phyloP scores from a whole-genome alignment of 2,329 filamentous ascomycete genomes.

The Triangularia setosa region DNA sequence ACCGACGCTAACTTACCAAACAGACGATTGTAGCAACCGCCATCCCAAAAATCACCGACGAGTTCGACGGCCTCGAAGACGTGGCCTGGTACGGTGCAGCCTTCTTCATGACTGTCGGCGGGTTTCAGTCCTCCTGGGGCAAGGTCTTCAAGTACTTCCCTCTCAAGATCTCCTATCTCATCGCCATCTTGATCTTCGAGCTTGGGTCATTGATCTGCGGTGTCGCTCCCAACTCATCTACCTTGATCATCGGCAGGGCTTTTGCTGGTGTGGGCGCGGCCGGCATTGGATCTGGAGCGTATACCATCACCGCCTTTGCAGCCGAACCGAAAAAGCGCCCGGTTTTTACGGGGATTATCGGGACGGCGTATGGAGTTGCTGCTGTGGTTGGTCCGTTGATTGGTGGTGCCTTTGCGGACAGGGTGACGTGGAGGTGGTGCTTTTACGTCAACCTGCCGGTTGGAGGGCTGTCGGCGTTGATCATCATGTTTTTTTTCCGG shows the following conservation, averaged over 20 bases:
- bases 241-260: slow-evolving; percentile 23
- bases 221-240: slow-evolving; percentile 29
- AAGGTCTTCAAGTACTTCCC: slow-evolving; percentile 38
- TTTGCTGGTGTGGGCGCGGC: slow-evolving; percentile 18
- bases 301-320: slow-evolving; percentile 21
- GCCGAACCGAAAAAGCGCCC: slow-evolving; percentile 4
- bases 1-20: neutral
- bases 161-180: slow-evolving; percentile 38
- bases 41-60: slow-evolving; percentile 35
- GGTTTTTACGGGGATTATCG: slow-evolving; percentile 7
- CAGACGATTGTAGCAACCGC: slow-evolving; percentile 42
- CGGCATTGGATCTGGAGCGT: slow-evolving; percentile 17
- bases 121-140: slow-evolving; percentile 24
- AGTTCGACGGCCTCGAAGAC: slow-evolving; percentile 34
- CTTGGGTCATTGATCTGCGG: slow-evolving; percentile 43
- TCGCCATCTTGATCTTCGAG: slow-evolving; percentile 40
- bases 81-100: slow-evolving; percentile 47
- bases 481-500: slow-evolving; percentile 34
- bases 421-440: slow-evolving; percentile 15
- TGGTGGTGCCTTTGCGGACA: slow-evolving; percentile 14
- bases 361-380: slow-evolving; percentile 9
- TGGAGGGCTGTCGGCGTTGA: slow-evolving; percentile 26
- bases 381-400: slow-evolving; percentile 11
- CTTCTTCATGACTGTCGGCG: slow-evolving; percentile 34
- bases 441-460: slow-evolving; percentile 27